Evolutionary conservation across 495 filamentous ascomycete species (phyloP).

Genomic region (Aspergillus taichungensis): DNA sequence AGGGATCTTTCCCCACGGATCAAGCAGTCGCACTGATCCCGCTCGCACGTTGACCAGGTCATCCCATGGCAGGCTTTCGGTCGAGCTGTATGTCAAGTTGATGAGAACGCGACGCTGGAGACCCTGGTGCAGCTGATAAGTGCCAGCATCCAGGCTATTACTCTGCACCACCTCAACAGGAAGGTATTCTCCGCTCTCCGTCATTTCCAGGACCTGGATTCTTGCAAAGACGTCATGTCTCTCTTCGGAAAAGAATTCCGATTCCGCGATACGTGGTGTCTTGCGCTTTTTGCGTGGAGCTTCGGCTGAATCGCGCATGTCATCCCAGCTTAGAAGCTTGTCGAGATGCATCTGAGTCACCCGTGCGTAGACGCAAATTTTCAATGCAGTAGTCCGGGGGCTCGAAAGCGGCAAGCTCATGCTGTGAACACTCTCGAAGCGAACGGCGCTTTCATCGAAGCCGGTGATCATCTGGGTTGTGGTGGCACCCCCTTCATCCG

Average conservation of each 20-base stretch:
- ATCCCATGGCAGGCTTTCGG: constrained; percentile 78
- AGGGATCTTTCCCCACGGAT: constrained; percentile 74
- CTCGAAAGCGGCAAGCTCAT: constrained; percentile 93
- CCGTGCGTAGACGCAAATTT: constrained; percentile 89
- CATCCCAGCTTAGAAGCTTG: constrained; percentile 97
- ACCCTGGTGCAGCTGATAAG: constrained; percentile 92
- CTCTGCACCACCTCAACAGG: constrained; percentile 89
- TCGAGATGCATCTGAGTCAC: constrained; percentile 93
- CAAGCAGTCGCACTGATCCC: constrained; percentile 71
- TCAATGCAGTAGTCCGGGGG: constrained; percentile 61
- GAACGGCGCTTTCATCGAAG: constrained; percentile 90
- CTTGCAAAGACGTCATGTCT: constrained; percentile 86
- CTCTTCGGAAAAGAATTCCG: constrained; percentile 87
- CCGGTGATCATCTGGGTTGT: constrained; percentile 91
- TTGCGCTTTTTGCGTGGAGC: constrained; percentile 49
- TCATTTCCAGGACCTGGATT: constrained; percentile 80
- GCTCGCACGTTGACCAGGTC: constrained; percentile 67
- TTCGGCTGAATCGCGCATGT: constrained; percentile 69
- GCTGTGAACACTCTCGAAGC: constrained; percentile 95
- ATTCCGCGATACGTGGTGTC: constrained; percentile 71
- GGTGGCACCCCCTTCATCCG: constrained; percentile 82
- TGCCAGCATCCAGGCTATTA: constrained; percentile 70
- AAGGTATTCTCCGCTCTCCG: constrained; percentile 81
- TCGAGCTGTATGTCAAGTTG: constrained; percentile 80
- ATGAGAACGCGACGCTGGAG: constrained; percentile 83